Percentiles rank a stretch among this genome's conserved stretches.
These are phyloP conservation scores for Didymella keratinophila DNA, from an alignment of 2,329 filamentous ascomycete genomes.

Conservation along the genomic window DNA sequence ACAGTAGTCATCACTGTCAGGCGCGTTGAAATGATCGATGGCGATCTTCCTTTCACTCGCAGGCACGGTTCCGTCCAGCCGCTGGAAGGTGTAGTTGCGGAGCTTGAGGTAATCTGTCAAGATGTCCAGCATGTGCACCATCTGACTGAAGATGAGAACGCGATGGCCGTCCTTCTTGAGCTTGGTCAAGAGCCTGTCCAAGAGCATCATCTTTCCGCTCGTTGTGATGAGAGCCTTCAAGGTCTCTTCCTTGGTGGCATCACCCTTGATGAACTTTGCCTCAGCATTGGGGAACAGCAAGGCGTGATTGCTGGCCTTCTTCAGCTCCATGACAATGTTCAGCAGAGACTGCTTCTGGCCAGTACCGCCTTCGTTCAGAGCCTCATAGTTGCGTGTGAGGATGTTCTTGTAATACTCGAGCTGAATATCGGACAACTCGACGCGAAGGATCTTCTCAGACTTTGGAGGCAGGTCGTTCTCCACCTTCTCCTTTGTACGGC, in stretches of 20 bases:
- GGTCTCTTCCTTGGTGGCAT: constrained; percentile 83
- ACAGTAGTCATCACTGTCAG: constrained; percentile 93
- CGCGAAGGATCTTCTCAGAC: constrained; percentile 98
- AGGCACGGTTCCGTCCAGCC: constrained; percentile 93
- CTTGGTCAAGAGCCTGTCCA: constrained; percentile 94
- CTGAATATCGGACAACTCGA: constrained; percentile 95
- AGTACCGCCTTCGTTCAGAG: constrained; percentile 85
- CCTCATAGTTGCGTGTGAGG: constrained; percentile 92
- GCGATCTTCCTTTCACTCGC: constrained; percentile 87
- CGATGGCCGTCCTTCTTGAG: constrained; percentile 92
- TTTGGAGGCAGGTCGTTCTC: constrained; percentile 96
- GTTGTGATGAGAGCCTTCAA: constrained; percentile 93
- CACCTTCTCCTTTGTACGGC: constrained; percentile 95
- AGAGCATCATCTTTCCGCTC: constrained; percentile 99
- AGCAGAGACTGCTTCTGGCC: constrained; percentile 94
- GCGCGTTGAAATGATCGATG: constrained; percentile 99
- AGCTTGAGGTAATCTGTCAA: constrained; percentile 92
- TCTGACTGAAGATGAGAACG: constrained; percentile 98
- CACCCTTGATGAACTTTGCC: constrained; percentile 83
- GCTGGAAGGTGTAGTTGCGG: constrained; percentile 93
- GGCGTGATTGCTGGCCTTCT: constrained; percentile 98
- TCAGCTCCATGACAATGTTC: constrained; percentile 99
- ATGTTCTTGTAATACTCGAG: constrained; percentile 99
- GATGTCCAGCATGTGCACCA: constrained; percentile 99
- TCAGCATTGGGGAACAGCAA: constrained; percentile 98